These are phyloP conservation scores for Phaeodactylum tricornutum DNA, from an alignment of 108 stramenopile genomes.

Conservation along the genomic window DNA sequence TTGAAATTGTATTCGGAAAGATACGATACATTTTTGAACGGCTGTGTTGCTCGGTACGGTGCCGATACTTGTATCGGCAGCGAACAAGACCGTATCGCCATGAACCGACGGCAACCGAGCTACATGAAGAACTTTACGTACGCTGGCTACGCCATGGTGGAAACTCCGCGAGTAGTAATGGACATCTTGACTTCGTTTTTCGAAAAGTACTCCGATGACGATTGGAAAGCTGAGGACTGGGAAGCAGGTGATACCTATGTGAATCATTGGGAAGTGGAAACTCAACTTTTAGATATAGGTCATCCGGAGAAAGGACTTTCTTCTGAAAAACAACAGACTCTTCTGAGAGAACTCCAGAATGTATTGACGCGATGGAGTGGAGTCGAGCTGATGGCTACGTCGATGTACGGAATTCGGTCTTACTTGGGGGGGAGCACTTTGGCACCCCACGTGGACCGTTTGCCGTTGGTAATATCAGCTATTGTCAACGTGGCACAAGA, in stretches of 20 bases:
- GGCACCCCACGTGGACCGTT: conserved; percentile 87
- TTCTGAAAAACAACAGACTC: conserved; percentile 17
- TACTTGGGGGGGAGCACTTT: conserved; percentile 66
- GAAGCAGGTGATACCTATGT: conserved; percentile 54
- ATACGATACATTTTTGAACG: conserved; percentile 8
- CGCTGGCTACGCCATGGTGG: conserved; percentile 58
- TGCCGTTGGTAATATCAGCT: conserved; percentile 79
- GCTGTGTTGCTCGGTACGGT: conserved; percentile 8
- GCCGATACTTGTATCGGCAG: conserved; percentile 18
- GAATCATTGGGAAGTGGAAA: conserved; percentile 73
- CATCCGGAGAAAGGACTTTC: conserved; percentile 15
- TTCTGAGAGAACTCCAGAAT: conserved; percentile 20
- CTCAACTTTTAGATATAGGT: conserved; percentile 29
- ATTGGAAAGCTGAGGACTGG: conserved; percentile 41
- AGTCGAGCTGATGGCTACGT: conserved; percentile 58
- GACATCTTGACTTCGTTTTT: conserved; percentile 30
- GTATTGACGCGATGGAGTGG: conserved; percentile 75
- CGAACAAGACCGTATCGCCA: conserved; percentile 47
- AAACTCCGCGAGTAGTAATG: conserved; percentile 28
- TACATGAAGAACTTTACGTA: conserved; percentile 56
- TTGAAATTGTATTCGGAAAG: background rate
- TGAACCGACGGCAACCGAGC: conserved; percentile 56
- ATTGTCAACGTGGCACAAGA: conserved; percentile 87
- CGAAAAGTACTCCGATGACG: conserved; percentile 16
- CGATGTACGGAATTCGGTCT: conserved; percentile 85